phyloP scores from a whole-genome alignment of 225 moss, liverwort and hornwort species.

The Marchantia polymorpha region DNA sequence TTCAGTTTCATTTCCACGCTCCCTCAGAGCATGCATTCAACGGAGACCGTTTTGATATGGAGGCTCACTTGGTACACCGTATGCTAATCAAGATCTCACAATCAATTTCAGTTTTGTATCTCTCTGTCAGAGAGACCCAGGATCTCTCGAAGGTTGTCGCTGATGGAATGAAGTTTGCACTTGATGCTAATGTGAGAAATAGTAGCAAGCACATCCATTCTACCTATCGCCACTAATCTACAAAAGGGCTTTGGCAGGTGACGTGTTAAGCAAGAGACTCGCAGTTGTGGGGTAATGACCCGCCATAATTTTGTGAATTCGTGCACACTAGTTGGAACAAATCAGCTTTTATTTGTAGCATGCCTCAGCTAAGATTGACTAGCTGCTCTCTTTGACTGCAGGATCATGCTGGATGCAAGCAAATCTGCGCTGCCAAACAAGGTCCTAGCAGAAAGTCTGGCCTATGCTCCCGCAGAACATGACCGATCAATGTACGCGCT shows the following conservation, averaged over 20 bases:
- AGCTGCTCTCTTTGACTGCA: constrained; percentile 25
- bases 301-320: neutral
- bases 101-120: neutral
- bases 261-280: constrained; percentile 46
- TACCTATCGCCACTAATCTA: neutral
- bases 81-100: constrained; percentile 28
- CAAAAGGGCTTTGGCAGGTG: constrained; percentile 47
- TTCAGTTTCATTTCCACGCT: constrained; percentile 82
- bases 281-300: constrained; percentile 71
- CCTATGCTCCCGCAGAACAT: constrained; percentile 60
- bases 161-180: neutral
- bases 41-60: constrained; percentile 69
- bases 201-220: neutral
- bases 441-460: constrained; percentile 58
- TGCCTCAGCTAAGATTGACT: neutral
- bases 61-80: constrained; percentile 90
- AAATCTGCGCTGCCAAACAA: constrained; percentile 45
- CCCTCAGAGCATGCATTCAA: constrained; percentile 85
- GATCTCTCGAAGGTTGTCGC: neutral
- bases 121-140: neutral
- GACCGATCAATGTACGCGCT: constrained; percentile 49
- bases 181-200: neutral
- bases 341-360: no score
- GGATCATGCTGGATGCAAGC: constrained; percentile 68
- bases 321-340: neutral